Base-by-base conservation (phyloP, 108 stramenopile species). In the Bacterosira constricta region DNA sequence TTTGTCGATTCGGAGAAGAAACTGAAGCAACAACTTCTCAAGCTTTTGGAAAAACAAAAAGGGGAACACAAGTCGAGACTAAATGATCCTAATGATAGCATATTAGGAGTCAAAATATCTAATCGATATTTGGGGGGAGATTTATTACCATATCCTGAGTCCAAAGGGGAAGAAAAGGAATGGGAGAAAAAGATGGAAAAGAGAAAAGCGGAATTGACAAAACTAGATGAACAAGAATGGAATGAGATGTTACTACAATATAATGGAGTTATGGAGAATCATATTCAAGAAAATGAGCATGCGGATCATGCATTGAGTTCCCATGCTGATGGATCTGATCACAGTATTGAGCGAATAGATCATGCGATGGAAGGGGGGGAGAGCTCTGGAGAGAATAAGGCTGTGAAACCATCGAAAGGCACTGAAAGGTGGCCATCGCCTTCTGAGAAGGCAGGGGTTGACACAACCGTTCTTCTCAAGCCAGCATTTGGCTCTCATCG, bases 1-100 rank as follows among this genome's bases (percentile, higher is more conserved):
- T 80, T 69, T 69, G 77, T 79, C 17, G 57, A 75, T 37, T 72
- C 74, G 3, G 79, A 80, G 46, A 80, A 80, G 60, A 75, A 64
- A 34, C 68, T 80, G 23, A 80, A 80, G 42, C 63, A 37, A 50
- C 74, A 80, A 47, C 55, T 80, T 20, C 39, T 54, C 5, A 58
- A 75, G 30, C 71, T 80, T 21, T 38, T 66, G 46, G 61, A 80
- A 41, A 47, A 57, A 30, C 79, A 80, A 69, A 75, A 27, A 11
- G 49, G 29, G 12, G 79, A 75, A 55, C 39, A 51, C 44, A 50
- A 70, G 26, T 13, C 56, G 15, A 44, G 47, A 35, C 29, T 49
- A 29, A 51, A 44, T 11, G 45, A 59, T 66, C 63, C 64, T 1
- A 58, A 74, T 36, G 42, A 56, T 25, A 69, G 75, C 26, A 23